Evolutionary conservation across 352 stramenopile genomes (phyloP), one percentile per base, ranked within the genome.

Genomic region (Phytophthora fragariae): DNA sequence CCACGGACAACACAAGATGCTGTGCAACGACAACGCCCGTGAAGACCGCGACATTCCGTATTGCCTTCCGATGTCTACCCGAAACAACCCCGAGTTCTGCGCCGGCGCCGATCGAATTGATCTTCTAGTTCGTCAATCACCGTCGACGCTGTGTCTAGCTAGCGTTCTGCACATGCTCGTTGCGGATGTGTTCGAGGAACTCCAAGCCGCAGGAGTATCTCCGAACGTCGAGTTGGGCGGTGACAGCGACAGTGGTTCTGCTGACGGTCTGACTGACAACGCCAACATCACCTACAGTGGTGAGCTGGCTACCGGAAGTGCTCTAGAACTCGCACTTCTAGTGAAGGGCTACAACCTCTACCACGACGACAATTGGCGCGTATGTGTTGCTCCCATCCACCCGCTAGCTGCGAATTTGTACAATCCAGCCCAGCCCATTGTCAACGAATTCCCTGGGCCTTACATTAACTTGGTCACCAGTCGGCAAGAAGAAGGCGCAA

Each of bases 291-390:
- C 75, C 2, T 85, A 78, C 68, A 72, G 33, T 49, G 62, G 69
- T 4, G 19, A 62, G 31, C 6, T 55, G 5, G 44, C 57, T 14
- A 60, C 39, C 33, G 47, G 56, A 44, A 21, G 54, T 46, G 21
- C 68, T 12, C 65, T 75, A 3, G 53, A 73, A 55, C 44, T 29
- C 31, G 10, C 55, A 19, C 52, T 75, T 76, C 70, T 65, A 50
- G 41, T 21, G 11, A 84, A 82, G 58, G 82, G 82, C 6, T 89
- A 89, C 57, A 73, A 84, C 29, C 60, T 89, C 57, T 87, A 78
- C 64, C 1, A 70, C 27, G 41, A 64, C 21, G 65, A 41, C 9
- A 72, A 60, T 63, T 80, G 65, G 71, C 70, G 77, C 31, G 74
- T 84, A 1, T 84, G 77, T 19, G 62, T 84, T 0, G 74, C 77